phyloP scores from a whole-genome alignment of 345 rosid genomes.

The Bruguiera sexangula region DNA sequence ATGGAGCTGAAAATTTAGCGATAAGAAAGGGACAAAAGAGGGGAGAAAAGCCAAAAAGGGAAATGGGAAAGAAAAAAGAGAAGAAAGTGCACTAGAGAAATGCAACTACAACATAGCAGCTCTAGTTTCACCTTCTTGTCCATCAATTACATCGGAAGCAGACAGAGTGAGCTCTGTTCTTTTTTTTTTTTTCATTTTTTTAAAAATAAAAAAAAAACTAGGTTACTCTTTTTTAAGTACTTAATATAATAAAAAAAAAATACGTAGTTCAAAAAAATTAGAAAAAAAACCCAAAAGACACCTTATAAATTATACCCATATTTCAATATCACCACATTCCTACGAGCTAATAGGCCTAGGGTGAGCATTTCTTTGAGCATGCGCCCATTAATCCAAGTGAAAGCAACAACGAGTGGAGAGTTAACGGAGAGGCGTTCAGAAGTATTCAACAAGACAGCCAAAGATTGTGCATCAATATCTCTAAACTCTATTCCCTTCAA shows the following conservation, averaged over 20 bases:
- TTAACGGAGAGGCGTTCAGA: conserved; percentile 6
- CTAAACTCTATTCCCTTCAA: conserved; percentile 11
- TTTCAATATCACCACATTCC: too few relatives aligned
- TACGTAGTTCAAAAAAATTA: too few relatives aligned
- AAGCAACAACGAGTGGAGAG: not conserved
- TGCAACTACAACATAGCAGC: conserved; percentile 23
- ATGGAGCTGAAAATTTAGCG: conserved; percentile 21
- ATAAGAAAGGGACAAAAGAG: not conserved
- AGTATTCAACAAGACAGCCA: conserved; percentile 4
- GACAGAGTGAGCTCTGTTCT: conserved; percentile 36
- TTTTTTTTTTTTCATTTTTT: not conserved
- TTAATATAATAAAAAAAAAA: too few relatives aligned
- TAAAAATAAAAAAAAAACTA: too few relatives aligned
- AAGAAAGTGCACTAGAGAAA: conserved; percentile 6
- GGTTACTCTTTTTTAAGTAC: too few relatives aligned
- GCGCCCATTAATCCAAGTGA: not conserved
- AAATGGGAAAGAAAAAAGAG: too few relatives aligned
- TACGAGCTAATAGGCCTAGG: too few relatives aligned
- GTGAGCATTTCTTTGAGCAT: too few relatives aligned
- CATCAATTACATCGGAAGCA: conserved; percentile 46
- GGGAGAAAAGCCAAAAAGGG: not conserved
- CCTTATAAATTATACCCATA: too few relatives aligned
- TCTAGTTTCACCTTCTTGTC: conserved; percentile 40
- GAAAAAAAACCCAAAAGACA: too few relatives aligned
- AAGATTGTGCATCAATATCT: conserved; percentile 6